A percentile compares a stretch with the other conserved stretches of the same genome.
These are phyloP conservation scores for Beta lomatogona DNA, from an alignment of 179 eudicot genomes.

Conservation along the genomic window DNA sequence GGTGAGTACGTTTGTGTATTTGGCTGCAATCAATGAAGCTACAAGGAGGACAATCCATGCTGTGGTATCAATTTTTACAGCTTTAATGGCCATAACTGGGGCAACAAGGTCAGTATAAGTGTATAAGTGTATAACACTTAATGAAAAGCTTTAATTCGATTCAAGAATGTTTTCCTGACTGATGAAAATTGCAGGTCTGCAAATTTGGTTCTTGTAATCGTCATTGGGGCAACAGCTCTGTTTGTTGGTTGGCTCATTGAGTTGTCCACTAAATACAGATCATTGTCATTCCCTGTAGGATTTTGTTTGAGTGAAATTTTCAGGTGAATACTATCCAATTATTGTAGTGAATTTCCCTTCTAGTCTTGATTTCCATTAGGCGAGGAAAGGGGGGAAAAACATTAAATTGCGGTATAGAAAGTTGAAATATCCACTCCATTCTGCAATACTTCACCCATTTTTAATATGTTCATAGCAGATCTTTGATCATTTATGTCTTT, in stretches of 20 bases:
- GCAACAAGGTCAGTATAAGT: conserved; percentile 66
- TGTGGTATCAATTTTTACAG: conserved; percentile 76
- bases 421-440: no score
- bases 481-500: no score
- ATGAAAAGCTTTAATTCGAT: neutral
- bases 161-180: conserved; percentile 6
- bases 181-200: conserved; percentile 55
- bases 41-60: conserved; percentile 86
- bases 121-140: neutral
- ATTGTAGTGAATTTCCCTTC: neutral
- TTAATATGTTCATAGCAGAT: no score
- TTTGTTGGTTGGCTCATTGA: conserved; percentile 82
- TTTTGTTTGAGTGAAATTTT: conserved; percentile 39
- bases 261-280: conserved; percentile 52
- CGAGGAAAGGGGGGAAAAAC: neutral
- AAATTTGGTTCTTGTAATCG: conserved; percentile 64
- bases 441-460: no score
- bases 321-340: conserved; percentile 43
- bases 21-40: conserved; percentile 70
- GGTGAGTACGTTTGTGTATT: conserved; percentile 85
- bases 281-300: conserved; percentile 45
- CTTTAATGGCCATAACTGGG: conserved; percentile 74
- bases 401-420: no score
- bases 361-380: neutral
- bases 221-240: conserved; percentile 66